These are phyloP conservation scores for Termitomyces sp. DNA, from an alignment of 768 basidiomycete species.

Conservation along the genomic window DNA sequence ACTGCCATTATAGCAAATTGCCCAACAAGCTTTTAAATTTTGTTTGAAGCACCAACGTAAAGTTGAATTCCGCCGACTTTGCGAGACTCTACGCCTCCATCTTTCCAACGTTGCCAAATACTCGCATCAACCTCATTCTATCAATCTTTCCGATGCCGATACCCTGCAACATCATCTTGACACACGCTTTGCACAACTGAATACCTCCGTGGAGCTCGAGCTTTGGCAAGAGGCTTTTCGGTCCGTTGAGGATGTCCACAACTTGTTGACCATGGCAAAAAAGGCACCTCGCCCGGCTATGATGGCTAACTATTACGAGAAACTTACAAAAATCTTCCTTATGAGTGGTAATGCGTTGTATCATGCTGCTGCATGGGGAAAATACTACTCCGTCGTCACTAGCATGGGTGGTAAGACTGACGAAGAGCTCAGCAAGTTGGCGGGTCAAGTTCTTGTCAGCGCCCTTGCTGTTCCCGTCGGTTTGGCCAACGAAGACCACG, in stretches of 20 bases:
- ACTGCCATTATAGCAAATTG: slow-evolving; percentile 65
- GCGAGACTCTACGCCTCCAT: slow-evolving; percentile 93
- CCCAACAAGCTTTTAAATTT: slow-evolving; percentile 96
- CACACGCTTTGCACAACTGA: slow-evolving; percentile 94
- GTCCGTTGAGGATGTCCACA: slow-evolving; percentile 96
- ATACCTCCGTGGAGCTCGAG: slow-evolving; percentile 95
- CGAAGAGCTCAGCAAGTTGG: slow-evolving; percentile 76
- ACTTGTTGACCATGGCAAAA: slow-evolving; percentile 88
- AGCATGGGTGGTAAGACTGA: slow-evolving; percentile 68
- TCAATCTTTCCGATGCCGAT: slow-evolving; percentile 94
- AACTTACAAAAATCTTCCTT: slow-evolving; percentile 93
- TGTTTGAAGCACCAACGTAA: slow-evolving; percentile 91
- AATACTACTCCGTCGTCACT: slow-evolving; percentile 71
- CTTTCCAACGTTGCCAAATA: slow-evolving; percentile 94
- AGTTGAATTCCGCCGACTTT: slow-evolving; percentile 94
- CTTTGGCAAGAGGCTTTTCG: slow-evolving; percentile 99
- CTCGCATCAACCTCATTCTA: slow-evolving; percentile 86
- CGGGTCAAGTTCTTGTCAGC: slow-evolving; percentile 87
- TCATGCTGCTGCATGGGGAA: slow-evolving; percentile 94
- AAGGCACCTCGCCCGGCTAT: slow-evolving; percentile 88
- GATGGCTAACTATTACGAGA: slow-evolving; percentile 99
- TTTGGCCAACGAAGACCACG: slow-evolving; percentile 39
- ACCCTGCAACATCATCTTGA: slow-evolving; percentile 94
- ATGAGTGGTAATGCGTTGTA: slow-evolving; percentile 93
- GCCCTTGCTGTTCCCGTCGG: slow-evolving; percentile 92